A percentile compares a stretch with the other conserved stretches of the same genome.
Evolutionary conservation across 352 stramenopile genomes (phyloP).

Genomic region (Globisporangium polare): DNA sequence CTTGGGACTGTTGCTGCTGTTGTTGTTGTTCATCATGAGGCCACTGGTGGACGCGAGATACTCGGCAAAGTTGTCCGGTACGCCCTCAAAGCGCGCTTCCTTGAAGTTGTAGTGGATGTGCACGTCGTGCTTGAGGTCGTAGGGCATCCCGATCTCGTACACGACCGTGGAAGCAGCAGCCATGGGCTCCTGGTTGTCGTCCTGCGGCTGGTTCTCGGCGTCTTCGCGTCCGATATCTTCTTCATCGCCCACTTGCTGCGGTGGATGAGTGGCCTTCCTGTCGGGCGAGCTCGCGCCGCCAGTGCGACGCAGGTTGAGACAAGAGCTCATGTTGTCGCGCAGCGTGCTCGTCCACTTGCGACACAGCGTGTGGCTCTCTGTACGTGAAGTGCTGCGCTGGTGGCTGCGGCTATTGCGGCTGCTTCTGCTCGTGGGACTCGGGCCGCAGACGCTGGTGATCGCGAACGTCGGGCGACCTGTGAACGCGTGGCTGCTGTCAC

Average conservation of each 20-base stretch:
- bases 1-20: neutral
- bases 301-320: constrained; percentile 18
- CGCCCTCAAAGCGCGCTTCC: constrained; percentile 80
- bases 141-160: constrained; percentile 71
- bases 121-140: constrained; percentile 75
- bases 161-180: neutral
- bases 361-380: neutral
- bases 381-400: neutral
- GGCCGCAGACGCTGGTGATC: constrained; percentile 9
- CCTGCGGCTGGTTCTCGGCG: constrained; percentile 9
- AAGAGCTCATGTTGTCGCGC: constrained; percentile 33
- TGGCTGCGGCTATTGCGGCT: neutral
- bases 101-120: constrained; percentile 88
- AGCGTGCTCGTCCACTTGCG: constrained; percentile 9
- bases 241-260: neutral
- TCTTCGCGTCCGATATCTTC: neutral
- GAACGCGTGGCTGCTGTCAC: neutral
- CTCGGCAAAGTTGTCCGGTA: constrained; percentile 79
- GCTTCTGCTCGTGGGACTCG: neutral
- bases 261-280: neutral
- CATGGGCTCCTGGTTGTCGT: constrained; percentile 26
- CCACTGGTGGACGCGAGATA: constrained; percentile 34
- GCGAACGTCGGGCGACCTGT: constrained; percentile 6
- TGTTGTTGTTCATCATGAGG: constrained; percentile 3
- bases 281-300: neutral